A percentile compares a stretch with the other conserved stretches of the same genome.
Conservation (phyloP, 176 grass and related monocot species). For the Rhynchospora tenuis region DNA sequence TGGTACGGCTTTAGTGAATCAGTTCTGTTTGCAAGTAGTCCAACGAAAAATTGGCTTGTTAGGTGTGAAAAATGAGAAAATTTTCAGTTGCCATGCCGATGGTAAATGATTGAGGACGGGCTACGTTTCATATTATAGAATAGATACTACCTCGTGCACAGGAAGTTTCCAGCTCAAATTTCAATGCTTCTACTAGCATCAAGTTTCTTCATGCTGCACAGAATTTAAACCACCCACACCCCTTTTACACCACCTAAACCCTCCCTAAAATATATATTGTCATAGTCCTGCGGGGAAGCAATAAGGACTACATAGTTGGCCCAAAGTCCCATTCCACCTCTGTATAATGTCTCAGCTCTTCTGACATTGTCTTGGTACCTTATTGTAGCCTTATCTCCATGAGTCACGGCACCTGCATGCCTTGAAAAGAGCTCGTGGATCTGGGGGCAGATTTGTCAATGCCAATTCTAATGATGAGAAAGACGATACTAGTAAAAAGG, state of each 20-base stretch:
- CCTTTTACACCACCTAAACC: neutral
- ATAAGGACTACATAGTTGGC: neutral
- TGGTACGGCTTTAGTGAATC: neutral
- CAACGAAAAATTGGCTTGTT: neutral
- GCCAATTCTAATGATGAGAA: conserved; percentile 28
- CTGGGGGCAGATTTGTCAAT: conserved; percentile 51
- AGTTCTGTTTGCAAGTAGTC: neutral
- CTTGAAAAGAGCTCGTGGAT: conserved; percentile 37
- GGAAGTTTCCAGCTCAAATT: neutral
- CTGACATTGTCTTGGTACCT: neutral
- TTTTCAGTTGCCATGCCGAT: neutral
- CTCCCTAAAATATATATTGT: neutral
- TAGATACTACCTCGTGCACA: neutral
- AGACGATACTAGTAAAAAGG: neutral
- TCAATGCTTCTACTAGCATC: neutral
- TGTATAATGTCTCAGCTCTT: neutral
- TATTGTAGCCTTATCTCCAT: conserved; percentile 43
- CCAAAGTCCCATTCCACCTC: neutral
- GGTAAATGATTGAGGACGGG: neutral
- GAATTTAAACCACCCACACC: neutral
- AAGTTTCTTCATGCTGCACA: neutral
- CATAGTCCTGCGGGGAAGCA: neutral
- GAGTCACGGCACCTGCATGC: conserved; percentile 50
- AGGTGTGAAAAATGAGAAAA: neutral
- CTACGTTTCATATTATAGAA: neutral